Base-by-base conservation (phyloP, 257 asterid genomes). In the Cruciata laevipes region DNA sequence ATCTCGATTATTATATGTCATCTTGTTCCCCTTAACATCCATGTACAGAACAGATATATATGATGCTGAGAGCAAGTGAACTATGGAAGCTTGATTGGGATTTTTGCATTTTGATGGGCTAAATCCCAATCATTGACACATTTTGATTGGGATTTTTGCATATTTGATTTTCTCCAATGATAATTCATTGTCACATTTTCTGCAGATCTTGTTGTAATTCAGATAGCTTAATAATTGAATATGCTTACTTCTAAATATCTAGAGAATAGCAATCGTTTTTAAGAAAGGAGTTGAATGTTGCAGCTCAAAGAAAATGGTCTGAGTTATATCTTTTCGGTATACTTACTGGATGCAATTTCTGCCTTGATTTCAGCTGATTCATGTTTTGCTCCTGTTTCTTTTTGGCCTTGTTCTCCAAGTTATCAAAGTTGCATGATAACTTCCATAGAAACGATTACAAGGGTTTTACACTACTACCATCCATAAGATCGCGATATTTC, bases 11-110 rank as follows among this genome's bases (percentile, higher is more conserved):
- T 69, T 32, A 67, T 42, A 17, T 67, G 47, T 59, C 47, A 47
- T 67, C 38, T 13, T 68, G 3, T 51, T 63, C 68, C 60, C 74
- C 81, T 78, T 78, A 59, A 78, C 33, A n/a, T 51, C 27, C 56
- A 42, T 76, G 37, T 75, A 38, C 78, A 81, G 83, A 38, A 31
- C 85, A 8, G 81, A 78, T 57, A 27, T 81, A 0, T 81, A 81
- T 70, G 85, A 81, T 32, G 51, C 63, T 31, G 85, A 81, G 69
- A 78, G 85, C 83, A 81, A 81, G 79, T 81, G 78, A 81, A 37
- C 56, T 24, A 9, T 2, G 30, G 8, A 56, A 11, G 20, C 5
- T 51, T 16, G 32, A 40, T 13, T 55, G 53, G 38, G 69, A 25
- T n/a, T 18, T 18, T 52, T 51, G 58, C 63, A 52, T 60, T 40